Evolutionary conservation across 164 flowering plant species (phyloP).

Genomic region (Pachysandra terminalis): DNA sequence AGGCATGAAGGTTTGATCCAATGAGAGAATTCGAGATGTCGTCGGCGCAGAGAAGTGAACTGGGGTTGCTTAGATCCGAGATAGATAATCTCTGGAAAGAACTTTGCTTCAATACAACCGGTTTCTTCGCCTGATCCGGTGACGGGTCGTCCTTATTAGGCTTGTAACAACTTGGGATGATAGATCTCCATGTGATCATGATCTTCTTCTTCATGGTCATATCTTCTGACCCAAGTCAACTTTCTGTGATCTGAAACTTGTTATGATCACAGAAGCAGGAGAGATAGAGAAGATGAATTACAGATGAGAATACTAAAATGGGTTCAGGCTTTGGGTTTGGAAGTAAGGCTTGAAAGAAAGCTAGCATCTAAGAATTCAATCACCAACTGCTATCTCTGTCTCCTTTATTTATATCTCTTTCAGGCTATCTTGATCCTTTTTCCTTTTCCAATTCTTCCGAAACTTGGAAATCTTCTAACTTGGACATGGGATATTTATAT

Average conservation of each 20-base stretch:
- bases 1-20: slow-evolving; percentile 52
- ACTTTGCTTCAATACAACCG: slow-evolving; percentile 15
- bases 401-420: background rate
- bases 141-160: slow-evolving; percentile 5
- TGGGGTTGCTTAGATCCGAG: slow-evolving; percentile 50
- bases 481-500: no score
- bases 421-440: background rate
- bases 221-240: background rate
- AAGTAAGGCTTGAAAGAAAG: background rate
- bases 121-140: slow-evolving; percentile 9
- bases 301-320: no score
- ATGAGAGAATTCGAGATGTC: slow-evolving; percentile 57
- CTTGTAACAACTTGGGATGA: slow-evolving; percentile 31
- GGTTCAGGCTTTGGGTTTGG: background rate
- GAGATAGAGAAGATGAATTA: background rate
- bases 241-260: background rate
- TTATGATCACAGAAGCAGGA: background rate
- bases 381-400: background rate
- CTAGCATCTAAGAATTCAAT: background rate
- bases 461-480: background rate
- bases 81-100: slow-evolving; percentile 45
- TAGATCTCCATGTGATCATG: slow-evolving; percentile 15
- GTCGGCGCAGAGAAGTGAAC: slow-evolving; percentile 37
- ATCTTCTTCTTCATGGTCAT: slow-evolving; percentile 9
- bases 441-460: background rate